A percentile compares a stretch with the other conserved stretches of the same genome.
These are phyloP conservation scores for Flaveria robusta DNA, from an alignment of 129 eudicot genomes.

Conservation along the genomic window DNA sequence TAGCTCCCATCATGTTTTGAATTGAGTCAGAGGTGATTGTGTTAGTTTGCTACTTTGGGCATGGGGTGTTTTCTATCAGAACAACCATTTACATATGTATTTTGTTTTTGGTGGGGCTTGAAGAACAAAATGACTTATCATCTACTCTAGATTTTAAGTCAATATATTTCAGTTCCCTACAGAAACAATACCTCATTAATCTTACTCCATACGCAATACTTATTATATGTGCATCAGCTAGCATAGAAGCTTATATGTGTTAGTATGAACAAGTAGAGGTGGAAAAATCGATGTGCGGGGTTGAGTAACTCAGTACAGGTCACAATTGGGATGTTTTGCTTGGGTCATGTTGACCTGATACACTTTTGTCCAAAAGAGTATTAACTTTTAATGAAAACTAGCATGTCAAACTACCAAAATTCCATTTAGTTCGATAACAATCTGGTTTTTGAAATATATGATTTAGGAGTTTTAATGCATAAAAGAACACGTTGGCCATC, in stretches of 20 bases:
- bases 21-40: not conserved
- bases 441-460: not conserved
- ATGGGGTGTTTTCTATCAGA: not conserved
- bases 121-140: not conserved
- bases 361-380: not conserved
- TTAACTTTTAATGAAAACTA: not conserved
- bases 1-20: not conserved
- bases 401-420: not conserved
- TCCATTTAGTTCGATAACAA: not conserved
- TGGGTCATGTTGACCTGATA: not conserved
- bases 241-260: constrained; percentile 15
- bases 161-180: constrained; percentile 16
- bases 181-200: not conserved
- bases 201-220: not conserved
- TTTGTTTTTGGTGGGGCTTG: not conserved
- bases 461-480: not conserved
- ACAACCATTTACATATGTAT: not conserved
- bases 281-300: not conserved
- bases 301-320: not conserved
- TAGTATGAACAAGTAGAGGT: not conserved
- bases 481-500: not conserved
- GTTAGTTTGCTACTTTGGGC: not conserved
- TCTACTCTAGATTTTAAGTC: not conserved
- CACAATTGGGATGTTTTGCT: not conserved
- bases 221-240: constrained; percentile 2